Evolutionary conservation across 208 protist species (phyloP).

Genomic region (Leishmania guyanensis): DNA sequence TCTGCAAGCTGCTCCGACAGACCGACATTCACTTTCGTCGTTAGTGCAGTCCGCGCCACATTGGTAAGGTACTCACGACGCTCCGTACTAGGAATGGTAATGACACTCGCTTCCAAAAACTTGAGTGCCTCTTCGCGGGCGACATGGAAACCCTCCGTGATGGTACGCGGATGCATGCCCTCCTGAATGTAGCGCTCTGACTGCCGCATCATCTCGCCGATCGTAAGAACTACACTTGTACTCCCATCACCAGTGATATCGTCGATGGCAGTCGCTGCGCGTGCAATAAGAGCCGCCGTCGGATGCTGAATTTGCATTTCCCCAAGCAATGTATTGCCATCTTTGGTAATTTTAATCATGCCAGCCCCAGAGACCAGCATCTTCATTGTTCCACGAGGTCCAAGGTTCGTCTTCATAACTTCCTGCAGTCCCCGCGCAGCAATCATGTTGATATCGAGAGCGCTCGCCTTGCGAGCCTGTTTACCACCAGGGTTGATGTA

Average conservation of each 20-base stretch:
- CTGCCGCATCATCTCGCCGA: constrained; percentile 99
- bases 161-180: constrained; percentile 98
- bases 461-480: constrained; percentile 82
- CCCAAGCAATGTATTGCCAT: constrained; percentile 99
- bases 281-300: constrained; percentile 98
- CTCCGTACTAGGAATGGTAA: constrained; percentile 68
- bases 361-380: constrained; percentile 99
- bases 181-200: constrained; percentile 98
- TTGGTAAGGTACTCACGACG: constrained; percentile 94
- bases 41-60: constrained; percentile 95
- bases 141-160: constrained; percentile 98
- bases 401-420: constrained; percentile 99
- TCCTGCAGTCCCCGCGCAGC: constrained; percentile 98
- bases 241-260: constrained; percentile 99
- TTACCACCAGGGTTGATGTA: constrained; percentile 92
- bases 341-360: constrained; percentile 99
- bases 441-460: constrained; percentile 98
- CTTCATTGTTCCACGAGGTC: constrained; percentile 99
- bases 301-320: constrained; percentile 99
- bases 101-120: constrained; percentile 83
- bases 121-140: constrained; percentile 93
- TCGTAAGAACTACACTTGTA: constrained; percentile 98
- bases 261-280: constrained; percentile 99
- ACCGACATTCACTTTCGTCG: constrained; percentile 93
- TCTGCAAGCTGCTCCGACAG: constrained; percentile 90